phyloP scores from a whole-genome alignment of 2,329 filamentous ascomycete species.

The Diaporthe citriasiana region DNA sequence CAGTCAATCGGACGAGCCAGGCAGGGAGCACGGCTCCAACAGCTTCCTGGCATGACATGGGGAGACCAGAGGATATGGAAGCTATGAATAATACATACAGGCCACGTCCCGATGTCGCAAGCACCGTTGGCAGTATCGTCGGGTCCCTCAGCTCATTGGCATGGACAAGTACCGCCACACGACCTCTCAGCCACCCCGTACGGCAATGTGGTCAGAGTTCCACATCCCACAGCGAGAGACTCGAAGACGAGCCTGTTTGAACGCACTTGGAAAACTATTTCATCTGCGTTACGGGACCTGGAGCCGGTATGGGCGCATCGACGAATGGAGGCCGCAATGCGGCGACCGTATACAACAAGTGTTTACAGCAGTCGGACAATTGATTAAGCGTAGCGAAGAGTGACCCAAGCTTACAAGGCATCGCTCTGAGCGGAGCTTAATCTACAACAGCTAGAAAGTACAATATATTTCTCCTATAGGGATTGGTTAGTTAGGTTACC shows the following conservation, averaged over 20 bases:
- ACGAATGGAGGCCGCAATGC: neutral
- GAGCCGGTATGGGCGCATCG: neutral
- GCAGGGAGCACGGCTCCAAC: neutral
- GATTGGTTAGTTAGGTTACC: no score
- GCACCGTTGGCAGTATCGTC: neutral
- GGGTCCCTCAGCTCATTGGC: neutral
- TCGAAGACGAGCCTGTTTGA: neutral
- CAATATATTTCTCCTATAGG: no score
- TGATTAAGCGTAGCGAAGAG: no score
- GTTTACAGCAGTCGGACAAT: neutral
- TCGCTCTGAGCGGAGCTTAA: no score
- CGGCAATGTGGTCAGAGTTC: neutral
- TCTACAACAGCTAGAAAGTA: no score
- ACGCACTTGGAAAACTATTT: neutral
- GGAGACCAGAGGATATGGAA: neutral
- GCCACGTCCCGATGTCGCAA: neutral
- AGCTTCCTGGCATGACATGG: constrained; percentile 7
- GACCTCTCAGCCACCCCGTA: no score
- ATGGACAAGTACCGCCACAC: neutral
- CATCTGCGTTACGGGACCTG: neutral
- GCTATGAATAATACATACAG: neutral
- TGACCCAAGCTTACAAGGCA: no score
- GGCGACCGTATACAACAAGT: neutral
- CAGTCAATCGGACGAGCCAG: neutral
- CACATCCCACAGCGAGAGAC: neutral